A percentile compares a stretch with the other conserved stretches of the same genome.
Evolutionary conservation across 2,329 filamentous ascomycete genomes (phyloP).

Genomic region (Cercospora nicotianae): DNA sequence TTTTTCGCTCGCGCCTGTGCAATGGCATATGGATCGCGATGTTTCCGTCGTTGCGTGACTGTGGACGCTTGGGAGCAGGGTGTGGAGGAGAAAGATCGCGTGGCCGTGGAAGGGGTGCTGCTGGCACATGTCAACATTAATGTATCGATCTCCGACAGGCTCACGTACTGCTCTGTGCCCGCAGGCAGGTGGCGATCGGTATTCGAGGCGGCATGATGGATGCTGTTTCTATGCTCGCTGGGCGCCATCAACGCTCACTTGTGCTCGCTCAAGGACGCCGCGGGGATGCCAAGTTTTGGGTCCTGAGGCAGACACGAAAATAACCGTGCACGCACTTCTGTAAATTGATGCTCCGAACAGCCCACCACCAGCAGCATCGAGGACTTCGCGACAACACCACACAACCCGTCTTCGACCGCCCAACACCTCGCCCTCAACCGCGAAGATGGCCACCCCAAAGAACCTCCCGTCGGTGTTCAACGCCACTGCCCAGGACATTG

Average conservation of each 20-base stretch:
- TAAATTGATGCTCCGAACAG: slow-evolving; percentile 13
- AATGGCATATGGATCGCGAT: slow-evolving; percentile 78
- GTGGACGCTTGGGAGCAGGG: slow-evolving; percentile 60
- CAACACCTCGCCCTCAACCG: slow-evolving; percentile 27
- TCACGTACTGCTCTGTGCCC: slow-evolving; percentile 41
- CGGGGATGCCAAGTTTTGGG: neutral
- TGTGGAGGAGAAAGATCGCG: slow-evolving; percentile 59
- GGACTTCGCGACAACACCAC: slow-evolving; percentile 18
- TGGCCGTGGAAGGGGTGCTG: slow-evolving; percentile 18
- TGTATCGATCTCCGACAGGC: neutral
- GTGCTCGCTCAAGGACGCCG: neutral
- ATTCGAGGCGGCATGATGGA: slow-evolving; percentile 50
- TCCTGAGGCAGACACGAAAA: neutral
- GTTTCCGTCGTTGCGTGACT: slow-evolving; percentile 61
- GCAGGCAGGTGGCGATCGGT: slow-evolving; percentile 46
- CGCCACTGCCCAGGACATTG: slow-evolving; percentile 96
- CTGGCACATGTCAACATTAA: slow-evolving; percentile 18
- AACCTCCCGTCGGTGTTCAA: slow-evolving; percentile 96
- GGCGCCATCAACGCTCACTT: neutral
- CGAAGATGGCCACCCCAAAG: slow-evolving; percentile 82
- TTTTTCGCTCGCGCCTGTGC: slow-evolving; percentile 82
- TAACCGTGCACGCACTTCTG: slow-evolving; percentile 16
- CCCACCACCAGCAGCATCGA: slow-evolving; percentile 6
- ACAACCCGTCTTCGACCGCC: slow-evolving; percentile 21
- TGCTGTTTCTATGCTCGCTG: neutral